Conservation (phyloP, 352 stramenopile genomes). For the Phytophthora foliorum region DNA sequence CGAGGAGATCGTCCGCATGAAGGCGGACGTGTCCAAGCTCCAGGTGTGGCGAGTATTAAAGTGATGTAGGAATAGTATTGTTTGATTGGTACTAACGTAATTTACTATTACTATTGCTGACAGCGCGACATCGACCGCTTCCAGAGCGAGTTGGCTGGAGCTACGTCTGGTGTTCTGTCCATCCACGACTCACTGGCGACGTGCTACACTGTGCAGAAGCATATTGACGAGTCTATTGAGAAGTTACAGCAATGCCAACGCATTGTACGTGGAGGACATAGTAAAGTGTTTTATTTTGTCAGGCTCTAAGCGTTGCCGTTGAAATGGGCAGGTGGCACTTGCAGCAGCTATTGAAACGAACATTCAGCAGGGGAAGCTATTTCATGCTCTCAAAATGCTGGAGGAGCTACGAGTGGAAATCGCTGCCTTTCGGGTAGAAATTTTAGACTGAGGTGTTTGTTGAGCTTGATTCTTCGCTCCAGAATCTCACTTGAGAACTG, state of each 20-base stretch:
- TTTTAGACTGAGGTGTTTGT: conserved; percentile 1
- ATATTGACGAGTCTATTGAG: conserved; percentile 85
- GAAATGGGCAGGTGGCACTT: conserved; percentile 56
- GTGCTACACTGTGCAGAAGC: conserved; percentile 66
- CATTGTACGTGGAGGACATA: conserved; percentile 49
- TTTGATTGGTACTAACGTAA: not conserved
- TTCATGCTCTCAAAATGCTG: conserved; percentile 81
- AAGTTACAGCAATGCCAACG: conserved; percentile 85
- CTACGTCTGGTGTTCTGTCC: conserved; percentile 60
- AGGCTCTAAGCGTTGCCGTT: not conserved
- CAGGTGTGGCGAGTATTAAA: conserved; percentile 41
- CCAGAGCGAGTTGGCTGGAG: conserved; percentile 60
- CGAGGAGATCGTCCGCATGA: conserved; percentile 87
- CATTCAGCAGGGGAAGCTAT: conserved; percentile 77
- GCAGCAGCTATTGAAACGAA: conserved; percentile 71
- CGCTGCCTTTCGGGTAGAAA: conserved; percentile 64
- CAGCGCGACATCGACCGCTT: conserved; percentile 77
- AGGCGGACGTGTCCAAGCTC: conserved; percentile 72
- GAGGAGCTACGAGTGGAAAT: conserved; percentile 80
- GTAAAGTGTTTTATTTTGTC: not conserved
- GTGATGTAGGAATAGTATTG: not conserved
- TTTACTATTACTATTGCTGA: conserved; percentile 12
- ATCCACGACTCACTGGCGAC: conserved; percentile 67
- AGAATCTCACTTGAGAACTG: not conserved
- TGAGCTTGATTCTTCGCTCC: not conserved